These are phyloP conservation scores for Alternaria metachromatica DNA, from an alignment of 2,329 filamentous ascomycete species.

Conservation along the genomic window DNA sequence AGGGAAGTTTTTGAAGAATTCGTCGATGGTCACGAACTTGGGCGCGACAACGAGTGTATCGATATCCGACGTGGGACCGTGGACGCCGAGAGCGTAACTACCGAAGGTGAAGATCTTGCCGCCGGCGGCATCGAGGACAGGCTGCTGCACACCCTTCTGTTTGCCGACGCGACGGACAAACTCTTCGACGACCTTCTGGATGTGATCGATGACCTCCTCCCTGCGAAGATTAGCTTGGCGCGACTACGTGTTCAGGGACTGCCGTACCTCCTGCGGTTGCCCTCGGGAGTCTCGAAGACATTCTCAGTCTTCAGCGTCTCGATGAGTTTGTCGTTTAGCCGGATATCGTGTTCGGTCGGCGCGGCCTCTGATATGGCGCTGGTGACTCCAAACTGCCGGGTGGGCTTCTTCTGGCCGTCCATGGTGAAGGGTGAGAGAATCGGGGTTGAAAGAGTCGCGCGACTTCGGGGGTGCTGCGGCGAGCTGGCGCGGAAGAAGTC, in stretches of 20 bases:
- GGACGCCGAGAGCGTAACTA: constrained; percentile 93
- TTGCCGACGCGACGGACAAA: constrained; percentile 84
- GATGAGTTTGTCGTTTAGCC: constrained; percentile 78
- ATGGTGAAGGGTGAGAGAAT: constrained; percentile 26
- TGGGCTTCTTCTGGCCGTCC: constrained; percentile 39
- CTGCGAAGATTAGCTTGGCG: constrained; percentile 53
- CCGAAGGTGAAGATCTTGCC: constrained; percentile 96
- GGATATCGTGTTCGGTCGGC: constrained; percentile 78
- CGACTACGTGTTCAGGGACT: background rate
- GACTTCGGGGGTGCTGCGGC: constrained; percentile 30
- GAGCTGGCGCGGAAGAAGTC: constrained; percentile 21
- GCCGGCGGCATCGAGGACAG: constrained; percentile 80
- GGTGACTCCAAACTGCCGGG: constrained; percentile 72
- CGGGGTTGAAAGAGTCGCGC: constrained; percentile 15
- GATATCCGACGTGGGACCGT: constrained; percentile 93
- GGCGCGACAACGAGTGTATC: constrained; percentile 93
- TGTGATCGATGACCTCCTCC: constrained; percentile 73
- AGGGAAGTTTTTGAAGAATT: constrained; percentile 94
- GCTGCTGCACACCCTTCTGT: constrained; percentile 74
- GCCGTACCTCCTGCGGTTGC: constrained; percentile 78
- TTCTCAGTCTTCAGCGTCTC: constrained; percentile 86
- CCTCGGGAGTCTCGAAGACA: constrained; percentile 85
- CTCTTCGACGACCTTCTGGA: constrained; percentile 81
- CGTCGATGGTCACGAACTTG: constrained; percentile 83
- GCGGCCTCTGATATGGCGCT: constrained; percentile 79